Base-by-base conservation (phyloP, 208 protist genomes). In the Wallacemonas collosoma region DNA sequence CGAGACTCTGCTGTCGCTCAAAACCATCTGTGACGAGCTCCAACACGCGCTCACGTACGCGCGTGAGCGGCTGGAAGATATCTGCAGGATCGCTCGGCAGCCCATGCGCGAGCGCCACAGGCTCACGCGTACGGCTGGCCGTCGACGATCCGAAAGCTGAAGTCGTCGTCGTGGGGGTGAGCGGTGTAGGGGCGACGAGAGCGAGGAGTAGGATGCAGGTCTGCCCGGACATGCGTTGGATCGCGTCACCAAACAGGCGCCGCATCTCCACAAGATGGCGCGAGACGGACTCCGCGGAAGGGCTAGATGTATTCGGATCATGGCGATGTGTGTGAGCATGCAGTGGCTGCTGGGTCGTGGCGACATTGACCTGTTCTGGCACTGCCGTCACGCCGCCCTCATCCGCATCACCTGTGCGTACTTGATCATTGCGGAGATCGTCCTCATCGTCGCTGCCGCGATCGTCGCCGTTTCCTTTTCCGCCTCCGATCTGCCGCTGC, bases 181-280 rank as follows among this genome's bases (percentile, higher is more conserved):
- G 71, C 35, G 51, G 35, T 45, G 26, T 69, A 58, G 39, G 75
- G 2, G 74, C 68, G 47, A 85, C 53, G 36, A 88, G 66, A 15
- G 80, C 77, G 14, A 88, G 75, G 50, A 88, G 3, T 43, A 75
- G 73, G 17, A 85, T 51, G 47, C 80, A 88, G 8, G 76, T 75
- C 75, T 81, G 73, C n/a, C 75, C 70, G 5, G 48, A 77, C 83
- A 85, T 85, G 39, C 74, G 75, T 17, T 80, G 72, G 2, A 81
- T 66, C 17, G 75, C 77, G 1, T 63, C 41, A 9, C 75, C 69
- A 53, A 83, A 77, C 12, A 76, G 62, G 2, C 75, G 72, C 3
- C 77, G 73, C 65, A 83, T 79, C 38, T 51, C 72, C 26, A 75
- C 65, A 12, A 61, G 62, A 38, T 79, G 70, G 39, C 54, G 57